Percentiles rank a stretch among this genome's conserved stretches.
These are phyloP conservation scores for Lactarius tabidus DNA, from an alignment of 768 basidiomycete genomes.

Conservation along the genomic window DNA sequence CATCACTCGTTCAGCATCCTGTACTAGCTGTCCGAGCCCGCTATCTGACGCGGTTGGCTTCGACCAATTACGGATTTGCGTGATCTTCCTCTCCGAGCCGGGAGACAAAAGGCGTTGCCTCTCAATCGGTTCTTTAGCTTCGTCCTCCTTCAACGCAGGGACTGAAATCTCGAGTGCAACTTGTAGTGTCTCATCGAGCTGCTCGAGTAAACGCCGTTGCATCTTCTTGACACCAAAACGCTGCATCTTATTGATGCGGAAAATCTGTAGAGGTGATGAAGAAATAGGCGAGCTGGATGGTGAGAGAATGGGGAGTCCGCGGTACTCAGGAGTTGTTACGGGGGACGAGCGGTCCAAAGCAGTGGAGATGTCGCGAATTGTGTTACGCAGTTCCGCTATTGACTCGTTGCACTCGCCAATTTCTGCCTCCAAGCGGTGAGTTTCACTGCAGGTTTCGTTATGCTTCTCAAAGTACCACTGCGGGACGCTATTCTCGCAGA, in stretches of 20 bases:
- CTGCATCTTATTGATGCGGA: conserved; percentile 70
- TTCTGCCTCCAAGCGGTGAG: conserved; percentile 93
- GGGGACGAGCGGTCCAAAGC: conserved; percentile 74
- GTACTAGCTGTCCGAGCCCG: conserved; percentile 75
- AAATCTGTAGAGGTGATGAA: conserved; percentile 72
- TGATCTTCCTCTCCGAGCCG: conserved; percentile 81
- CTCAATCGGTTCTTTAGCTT: conserved; percentile 86
- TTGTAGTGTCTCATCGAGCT: conserved; percentile 81
- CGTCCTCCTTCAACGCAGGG: conserved; percentile 88
- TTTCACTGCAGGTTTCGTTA: conserved; percentile 97
- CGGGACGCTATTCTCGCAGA: conserved; percentile 94
- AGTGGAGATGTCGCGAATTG: conserved; percentile 72
- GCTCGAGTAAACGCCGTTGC: conserved; percentile 76
- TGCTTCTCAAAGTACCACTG: conserved; percentile 99
- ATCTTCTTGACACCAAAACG: conserved; percentile 75
- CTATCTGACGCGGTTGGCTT: conserved; percentile 82
- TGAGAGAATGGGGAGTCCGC: conserved; percentile 79
- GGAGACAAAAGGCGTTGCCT: conserved; percentile 88
- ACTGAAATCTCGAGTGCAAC: conserved; percentile 77
- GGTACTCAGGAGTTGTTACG: conserved; percentile 70
- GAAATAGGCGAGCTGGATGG: conserved; percentile 69
- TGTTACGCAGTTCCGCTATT: conserved; percentile 79
- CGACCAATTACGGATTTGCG: conserved; percentile 79
- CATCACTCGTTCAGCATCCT: conserved; percentile 87
- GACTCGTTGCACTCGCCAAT: conserved; percentile 92